Evolutionary conservation across 805 yeast genomes (phyloP).

Genomic region (Saccharomycopsis lassenensis): DNA sequence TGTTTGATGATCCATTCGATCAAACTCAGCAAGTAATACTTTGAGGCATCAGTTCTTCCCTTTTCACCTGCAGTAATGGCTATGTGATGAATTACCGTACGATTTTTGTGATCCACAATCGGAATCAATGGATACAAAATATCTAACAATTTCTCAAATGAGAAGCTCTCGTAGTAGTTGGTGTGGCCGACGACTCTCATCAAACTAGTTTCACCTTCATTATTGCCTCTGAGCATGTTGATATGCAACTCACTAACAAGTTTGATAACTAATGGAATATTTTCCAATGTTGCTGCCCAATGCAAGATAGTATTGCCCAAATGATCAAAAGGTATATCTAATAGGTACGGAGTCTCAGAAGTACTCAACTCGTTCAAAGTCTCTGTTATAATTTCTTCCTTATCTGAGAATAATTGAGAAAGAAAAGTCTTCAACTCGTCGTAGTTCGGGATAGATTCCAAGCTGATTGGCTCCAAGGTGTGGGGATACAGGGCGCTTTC

Average conservation of each 20-base stretch:
- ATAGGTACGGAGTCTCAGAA: too few relatives aligned
- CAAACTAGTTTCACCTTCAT: conserved; percentile 79
- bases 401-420: conserved; percentile 15
- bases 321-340: conserved; percentile 86
- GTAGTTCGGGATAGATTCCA: conserved; percentile 22
- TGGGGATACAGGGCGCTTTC: too few relatives aligned
- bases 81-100: conserved; percentile 82
- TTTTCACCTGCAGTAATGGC: conserved; percentile 69
- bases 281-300: conserved; percentile 91
- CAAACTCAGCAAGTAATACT: conserved; percentile 61
- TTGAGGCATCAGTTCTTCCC: conserved; percentile 60
- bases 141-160: conserved; percentile 61
- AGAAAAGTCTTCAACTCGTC: too few relatives aligned
- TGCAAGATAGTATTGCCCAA: conserved; percentile 90
- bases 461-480: conserved; percentile 32
- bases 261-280: conserved; percentile 54
- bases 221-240: conserved; percentile 59
- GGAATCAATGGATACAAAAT: conserved; percentile 66
- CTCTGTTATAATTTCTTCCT: conserved; percentile 19
- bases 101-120: conserved; percentile 53
- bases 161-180: conserved; percentile 55
- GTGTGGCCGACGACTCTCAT: conserved; percentile 72
- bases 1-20: conserved; percentile 65
- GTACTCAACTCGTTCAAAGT: too few relatives aligned
- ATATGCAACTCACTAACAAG: conserved; percentile 57